Evolutionary conservation across 2,329 filamentous ascomycete species (phyloP).

Genomic region (Alternaria rosae): DNA sequence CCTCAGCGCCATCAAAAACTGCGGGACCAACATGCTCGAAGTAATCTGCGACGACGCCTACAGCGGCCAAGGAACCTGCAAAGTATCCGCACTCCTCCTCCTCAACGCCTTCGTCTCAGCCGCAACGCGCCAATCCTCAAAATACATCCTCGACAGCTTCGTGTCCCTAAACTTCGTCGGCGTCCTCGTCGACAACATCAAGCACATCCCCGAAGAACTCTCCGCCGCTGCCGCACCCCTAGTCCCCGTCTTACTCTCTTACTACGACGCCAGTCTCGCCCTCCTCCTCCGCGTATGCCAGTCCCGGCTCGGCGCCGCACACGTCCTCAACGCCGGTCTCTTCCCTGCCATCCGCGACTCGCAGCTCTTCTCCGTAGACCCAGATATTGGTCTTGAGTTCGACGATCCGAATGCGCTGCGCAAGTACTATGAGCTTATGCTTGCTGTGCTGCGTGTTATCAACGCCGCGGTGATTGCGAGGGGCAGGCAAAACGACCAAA

Average conservation of each 20-base stretch:
- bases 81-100: slow-evolving; percentile 86
- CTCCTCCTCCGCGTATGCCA: slow-evolving; percentile 86
- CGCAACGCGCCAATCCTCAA: slow-evolving; percentile 73
- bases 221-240: slow-evolving; percentile 54
- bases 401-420: slow-evolving; percentile 74
- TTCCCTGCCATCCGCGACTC: slow-evolving; percentile 83
- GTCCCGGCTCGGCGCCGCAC: slow-evolving; percentile 81
- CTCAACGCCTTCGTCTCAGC: slow-evolving; percentile 79
- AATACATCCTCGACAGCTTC: slow-evolving; percentile 78
- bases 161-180: slow-evolving; percentile 89
- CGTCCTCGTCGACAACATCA: slow-evolving; percentile 87
- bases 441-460: slow-evolving; percentile 81
- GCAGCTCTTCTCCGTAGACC: slow-evolving; percentile 86
- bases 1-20: slow-evolving; percentile 75
- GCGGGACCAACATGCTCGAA: slow-evolving; percentile 83
- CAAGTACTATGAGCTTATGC: slow-evolving; percentile 84
- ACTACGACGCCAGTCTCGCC: slow-evolving; percentile 77
- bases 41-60: slow-evolving; percentile 93
- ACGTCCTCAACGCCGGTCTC: slow-evolving; percentile 87
- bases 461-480: slow-evolving; percentile 81
- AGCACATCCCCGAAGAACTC: slow-evolving; percentile 74
- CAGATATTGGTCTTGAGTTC: slow-evolving; percentile 84
- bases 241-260: slow-evolving; percentile 62
- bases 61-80: slow-evolving; percentile 79
- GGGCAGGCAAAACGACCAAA: slow-evolving; percentile 78